These are phyloP conservation scores for Fusarium miscanthi DNA, from an alignment of 2,329 filamentous ascomycete genomes.

Conservation along the genomic window DNA sequence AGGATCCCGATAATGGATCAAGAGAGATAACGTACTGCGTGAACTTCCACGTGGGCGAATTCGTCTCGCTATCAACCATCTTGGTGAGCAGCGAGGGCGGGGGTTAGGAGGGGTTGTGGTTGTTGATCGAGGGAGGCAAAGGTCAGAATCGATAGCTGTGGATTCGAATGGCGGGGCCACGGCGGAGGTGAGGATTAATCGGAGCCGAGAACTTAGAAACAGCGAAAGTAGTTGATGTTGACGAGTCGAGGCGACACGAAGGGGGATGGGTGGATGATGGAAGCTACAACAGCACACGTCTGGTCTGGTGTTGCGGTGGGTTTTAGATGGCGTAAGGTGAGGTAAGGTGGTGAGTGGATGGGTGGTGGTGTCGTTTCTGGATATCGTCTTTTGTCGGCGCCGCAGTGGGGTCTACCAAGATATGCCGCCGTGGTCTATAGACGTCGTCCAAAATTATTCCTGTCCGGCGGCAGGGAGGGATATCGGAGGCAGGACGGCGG, in stretches of 20 bases:
- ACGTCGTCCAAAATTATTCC: conserved; percentile 30
- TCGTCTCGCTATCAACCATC: conserved; percentile 97
- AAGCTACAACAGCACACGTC: conserved; percentile 39
- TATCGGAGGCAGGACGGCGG: conserved; percentile 23
- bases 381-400: conserved; percentile 41
- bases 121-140: conserved; percentile 40
- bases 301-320: conserved; percentile 40
- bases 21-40: conserved; percentile 80
- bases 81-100: conserved; percentile 60
- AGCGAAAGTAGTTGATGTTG: conserved; percentile 23
- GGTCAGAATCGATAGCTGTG: conserved; percentile 34
- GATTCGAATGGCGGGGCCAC: conserved; percentile 35
- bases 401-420: conserved; percentile 39
- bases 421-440: conserved; percentile 33
- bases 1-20: neutral
- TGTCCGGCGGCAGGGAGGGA: conserved; percentile 14
- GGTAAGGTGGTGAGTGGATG: conserved; percentile 25
- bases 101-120: conserved; percentile 40
- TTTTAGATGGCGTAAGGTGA: conserved; percentile 20
- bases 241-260: conserved; percentile 22
- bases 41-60: conserved; percentile 99
- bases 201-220: conserved; percentile 21
- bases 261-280: conserved; percentile 27
- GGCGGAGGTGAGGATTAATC: conserved; percentile 33
- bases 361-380: conserved; percentile 40